Conservation (phyloP, 2,329 filamentous ascomycete genomes). For the Penicillium digitatum region DNA sequence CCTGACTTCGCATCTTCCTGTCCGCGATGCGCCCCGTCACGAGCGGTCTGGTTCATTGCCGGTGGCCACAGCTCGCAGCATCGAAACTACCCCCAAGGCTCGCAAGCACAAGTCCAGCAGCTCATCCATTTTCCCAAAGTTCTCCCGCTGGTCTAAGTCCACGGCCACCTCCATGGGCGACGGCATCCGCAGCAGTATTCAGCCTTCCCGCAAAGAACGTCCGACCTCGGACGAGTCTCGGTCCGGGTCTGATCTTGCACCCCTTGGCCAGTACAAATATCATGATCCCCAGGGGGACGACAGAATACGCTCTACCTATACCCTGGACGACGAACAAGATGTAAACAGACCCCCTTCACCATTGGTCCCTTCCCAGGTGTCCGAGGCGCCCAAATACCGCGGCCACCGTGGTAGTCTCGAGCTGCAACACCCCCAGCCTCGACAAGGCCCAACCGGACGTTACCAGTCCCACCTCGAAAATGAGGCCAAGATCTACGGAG, state of each 20-base stretch:
- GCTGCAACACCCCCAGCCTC: slow-evolving; percentile 61
- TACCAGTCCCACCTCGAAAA: slow-evolving; percentile 60
- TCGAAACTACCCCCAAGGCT: slow-evolving; percentile 71
- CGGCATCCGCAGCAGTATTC: slow-evolving; percentile 64
- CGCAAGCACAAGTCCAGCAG: slow-evolving; percentile 86
- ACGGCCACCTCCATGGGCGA: slow-evolving; percentile 83
- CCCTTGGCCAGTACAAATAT: slow-evolving; percentile 54
- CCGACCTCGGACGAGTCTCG: slow-evolving; percentile 64
- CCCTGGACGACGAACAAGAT: slow-evolving; percentile 39
- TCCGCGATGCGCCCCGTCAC: slow-evolving; percentile 49
- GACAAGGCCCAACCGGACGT: slow-evolving; percentile 58
- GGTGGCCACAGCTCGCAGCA: slow-evolving; percentile 56
- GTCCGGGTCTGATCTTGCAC: slow-evolving; percentile 70
- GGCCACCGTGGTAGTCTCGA: slow-evolving; percentile 62
- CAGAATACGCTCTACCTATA: slow-evolving; percentile 43
- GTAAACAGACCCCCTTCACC: slow-evolving; percentile 56
- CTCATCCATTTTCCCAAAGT: slow-evolving; percentile 82
- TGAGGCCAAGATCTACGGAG: slow-evolving; percentile 54
- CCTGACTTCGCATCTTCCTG: slow-evolving; percentile 54
- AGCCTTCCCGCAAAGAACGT: slow-evolving; percentile 55
- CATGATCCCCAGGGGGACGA: slow-evolving; percentile 48
- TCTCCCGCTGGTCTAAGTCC: slow-evolving; percentile 95
- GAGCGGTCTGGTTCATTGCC: slow-evolving; percentile 44
- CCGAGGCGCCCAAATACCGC: slow-evolving; percentile 60
- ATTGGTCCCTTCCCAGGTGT: slow-evolving; percentile 57